These are phyloP conservation scores for Mycena latifolia DNA, from an alignment of 768 basidiomycete species.

Conservation along the genomic window DNA sequence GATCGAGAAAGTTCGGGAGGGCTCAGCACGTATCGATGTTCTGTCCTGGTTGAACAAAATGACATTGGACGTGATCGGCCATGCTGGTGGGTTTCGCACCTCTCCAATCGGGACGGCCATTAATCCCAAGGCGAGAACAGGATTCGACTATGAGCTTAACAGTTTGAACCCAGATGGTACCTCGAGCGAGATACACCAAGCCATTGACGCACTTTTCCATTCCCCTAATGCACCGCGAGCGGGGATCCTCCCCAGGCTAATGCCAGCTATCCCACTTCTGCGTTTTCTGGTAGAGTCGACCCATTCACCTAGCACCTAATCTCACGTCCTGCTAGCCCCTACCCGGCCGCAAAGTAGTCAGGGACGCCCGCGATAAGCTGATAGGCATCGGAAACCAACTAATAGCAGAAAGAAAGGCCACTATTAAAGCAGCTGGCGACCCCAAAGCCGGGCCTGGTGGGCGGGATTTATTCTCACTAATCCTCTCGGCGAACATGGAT, in stretches of 20 bases:
- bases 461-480: constrained; percentile 60
- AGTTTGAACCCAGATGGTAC: not conserved
- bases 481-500: constrained; percentile 64
- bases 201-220: constrained; percentile 11
- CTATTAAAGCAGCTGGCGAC: not conserved
- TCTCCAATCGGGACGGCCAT: not conserved
- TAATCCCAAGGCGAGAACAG: not conserved
- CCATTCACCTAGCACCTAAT: not conserved
- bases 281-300: not conserved
- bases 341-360: not conserved
- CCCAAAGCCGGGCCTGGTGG: constrained; percentile 44
- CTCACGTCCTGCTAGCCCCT: not conserved
- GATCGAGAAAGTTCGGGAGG: not conserved
- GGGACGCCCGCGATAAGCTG: not conserved
- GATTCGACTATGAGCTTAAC: constrained; percentile 26
- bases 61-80: constrained; percentile 31
- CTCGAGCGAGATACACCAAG: constrained; percentile 10
- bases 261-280: constrained; percentile 3
- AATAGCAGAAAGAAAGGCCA: constrained; percentile 9
- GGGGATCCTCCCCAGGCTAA: not conserved
- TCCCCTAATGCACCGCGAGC: not conserved
- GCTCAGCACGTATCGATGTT: constrained; percentile 17
- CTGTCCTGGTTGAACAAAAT: constrained; percentile 16
- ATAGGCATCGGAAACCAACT: not conserved
- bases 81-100: constrained; percentile 2